Conservation (phyloP, 345 rosid species). For the Citrus mangshanensis region DNA sequence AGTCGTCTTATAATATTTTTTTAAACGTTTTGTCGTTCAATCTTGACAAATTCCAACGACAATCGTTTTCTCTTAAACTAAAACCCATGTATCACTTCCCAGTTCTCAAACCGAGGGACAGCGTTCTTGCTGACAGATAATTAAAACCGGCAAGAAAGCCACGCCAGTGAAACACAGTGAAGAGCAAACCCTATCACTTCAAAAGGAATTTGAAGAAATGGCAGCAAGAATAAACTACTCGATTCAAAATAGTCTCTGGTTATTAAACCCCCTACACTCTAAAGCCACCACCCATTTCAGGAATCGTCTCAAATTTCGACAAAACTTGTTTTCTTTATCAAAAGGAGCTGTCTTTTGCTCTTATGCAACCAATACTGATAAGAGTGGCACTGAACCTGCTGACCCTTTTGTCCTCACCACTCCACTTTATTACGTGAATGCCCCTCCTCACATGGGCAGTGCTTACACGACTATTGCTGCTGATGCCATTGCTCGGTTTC, state of each 20-base stretch:
- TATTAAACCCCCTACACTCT: slow-evolving; percentile 44
- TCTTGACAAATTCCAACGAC: background rate
- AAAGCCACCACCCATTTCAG: slow-evolving; percentile 38
- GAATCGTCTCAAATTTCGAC: slow-evolving; percentile 39
- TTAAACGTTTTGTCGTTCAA: background rate
- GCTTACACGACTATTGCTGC: slow-evolving; percentile 98
- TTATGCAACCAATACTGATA: slow-evolving; percentile 28
- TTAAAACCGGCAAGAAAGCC: background rate
- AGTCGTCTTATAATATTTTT: background rate
- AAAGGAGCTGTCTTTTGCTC: slow-evolving; percentile 46
- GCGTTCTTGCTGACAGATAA: too few species aligned
- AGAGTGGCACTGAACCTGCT: slow-evolving; percentile 17
- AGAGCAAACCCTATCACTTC: background rate
- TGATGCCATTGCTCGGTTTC: slow-evolving; percentile 91
- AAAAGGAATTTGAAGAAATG: slow-evolving; percentile 28
- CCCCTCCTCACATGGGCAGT: slow-evolving; percentile 99
- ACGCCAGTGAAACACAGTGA: background rate
- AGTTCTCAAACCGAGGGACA: background rate
- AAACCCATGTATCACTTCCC: background rate
- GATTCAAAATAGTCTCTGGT: slow-evolving; percentile 51
- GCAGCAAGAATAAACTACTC: slow-evolving; percentile 62
- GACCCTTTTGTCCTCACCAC: slow-evolving; percentile 79
- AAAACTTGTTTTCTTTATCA: slow-evolving; percentile 24
- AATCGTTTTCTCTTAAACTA: background rate
- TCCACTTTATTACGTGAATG: slow-evolving; percentile 97